Conservation (phyloP, 345 rosid species). For the Lepidium didymum region DNA sequence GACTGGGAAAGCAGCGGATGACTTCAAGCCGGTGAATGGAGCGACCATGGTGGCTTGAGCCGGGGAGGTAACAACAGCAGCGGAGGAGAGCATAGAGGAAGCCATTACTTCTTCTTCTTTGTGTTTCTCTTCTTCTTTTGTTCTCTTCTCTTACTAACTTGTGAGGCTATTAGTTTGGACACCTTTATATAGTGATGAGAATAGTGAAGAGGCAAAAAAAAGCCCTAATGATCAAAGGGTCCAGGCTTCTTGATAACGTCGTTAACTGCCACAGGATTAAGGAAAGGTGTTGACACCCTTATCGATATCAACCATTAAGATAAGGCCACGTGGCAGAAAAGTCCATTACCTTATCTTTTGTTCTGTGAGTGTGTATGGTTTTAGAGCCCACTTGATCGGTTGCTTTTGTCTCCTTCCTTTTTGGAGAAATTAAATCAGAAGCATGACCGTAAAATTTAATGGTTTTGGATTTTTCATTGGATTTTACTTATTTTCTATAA, state of each 20-base stretch:
- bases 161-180: neutral
- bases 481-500: too few relatives aligned
- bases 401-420: constrained; percentile 21
- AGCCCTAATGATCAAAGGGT: constrained; percentile 2
- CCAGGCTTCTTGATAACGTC: constrained; percentile 30
- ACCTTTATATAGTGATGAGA: constrained; percentile 17
- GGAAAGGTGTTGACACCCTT: constrained; percentile 31
- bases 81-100: constrained; percentile 49
- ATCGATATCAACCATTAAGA: constrained; percentile 12
- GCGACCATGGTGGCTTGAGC: constrained; percentile 50
- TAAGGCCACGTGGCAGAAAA: constrained; percentile 12
- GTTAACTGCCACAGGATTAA: constrained; percentile 23
- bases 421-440: neutral
- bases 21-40: constrained; percentile 47
- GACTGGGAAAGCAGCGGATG: constrained; percentile 38
- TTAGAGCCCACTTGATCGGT: constrained; percentile 18
- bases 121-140: neutral
- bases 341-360: constrained; percentile 24
- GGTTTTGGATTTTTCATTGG: neutral
- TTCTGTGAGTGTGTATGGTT: constrained; percentile 14
- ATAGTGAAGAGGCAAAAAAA: neutral
- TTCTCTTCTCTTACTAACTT: neutral
- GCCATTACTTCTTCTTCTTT: constrained; percentile 36
- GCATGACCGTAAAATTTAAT: neutral
- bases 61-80: constrained; percentile 36